phyloP scores from a whole-genome alignment of 1,139 yeast genomes.

The Blastobotrys capitulatus region DNA sequence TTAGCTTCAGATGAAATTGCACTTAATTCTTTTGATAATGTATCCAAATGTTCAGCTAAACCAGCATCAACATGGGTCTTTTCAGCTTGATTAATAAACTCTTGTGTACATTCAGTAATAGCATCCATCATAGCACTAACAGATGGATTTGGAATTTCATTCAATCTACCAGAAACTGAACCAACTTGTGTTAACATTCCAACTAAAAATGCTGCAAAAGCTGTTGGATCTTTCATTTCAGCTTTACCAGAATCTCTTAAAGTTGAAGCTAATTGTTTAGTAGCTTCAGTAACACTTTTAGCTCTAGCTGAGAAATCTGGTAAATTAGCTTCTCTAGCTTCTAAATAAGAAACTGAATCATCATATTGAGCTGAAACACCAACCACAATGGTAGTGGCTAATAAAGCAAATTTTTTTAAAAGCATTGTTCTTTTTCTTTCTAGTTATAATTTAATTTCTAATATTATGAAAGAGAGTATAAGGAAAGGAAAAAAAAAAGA shows the following conservation, averaged over 20 bases:
- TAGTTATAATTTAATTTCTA: too few relatives aligned
- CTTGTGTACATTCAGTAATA: slow-evolving; percentile 30
- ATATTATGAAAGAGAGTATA: too few relatives aligned
- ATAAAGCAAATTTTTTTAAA: too few relatives aligned
- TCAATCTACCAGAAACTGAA: not conserved
- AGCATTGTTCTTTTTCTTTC: too few relatives aligned
- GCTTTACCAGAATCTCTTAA: not conserved
- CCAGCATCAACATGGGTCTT: not conserved
- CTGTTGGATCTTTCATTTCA: not conserved
- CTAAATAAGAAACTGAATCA: too few relatives aligned
- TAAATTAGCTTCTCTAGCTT: too few relatives aligned
- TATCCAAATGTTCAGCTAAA: not conserved
- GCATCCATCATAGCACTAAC: slow-evolving; percentile 19
- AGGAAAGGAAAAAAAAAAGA: too few relatives aligned
- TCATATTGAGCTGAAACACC: too few relatives aligned
- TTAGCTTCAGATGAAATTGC: not conserved
- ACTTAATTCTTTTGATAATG: not conserved
- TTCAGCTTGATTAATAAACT: not conserved
- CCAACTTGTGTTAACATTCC: not conserved
- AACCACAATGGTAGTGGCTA: too few relatives aligned
- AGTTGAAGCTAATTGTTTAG: not conserved
- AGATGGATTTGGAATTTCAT: not conserved
- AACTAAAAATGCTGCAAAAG: not conserved
- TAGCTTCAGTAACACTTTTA: not conserved
- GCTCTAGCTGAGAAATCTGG: not conserved